Conservation (phyloP, 108 stramenopile species). For the Cyclotella kingstonii region DNA sequence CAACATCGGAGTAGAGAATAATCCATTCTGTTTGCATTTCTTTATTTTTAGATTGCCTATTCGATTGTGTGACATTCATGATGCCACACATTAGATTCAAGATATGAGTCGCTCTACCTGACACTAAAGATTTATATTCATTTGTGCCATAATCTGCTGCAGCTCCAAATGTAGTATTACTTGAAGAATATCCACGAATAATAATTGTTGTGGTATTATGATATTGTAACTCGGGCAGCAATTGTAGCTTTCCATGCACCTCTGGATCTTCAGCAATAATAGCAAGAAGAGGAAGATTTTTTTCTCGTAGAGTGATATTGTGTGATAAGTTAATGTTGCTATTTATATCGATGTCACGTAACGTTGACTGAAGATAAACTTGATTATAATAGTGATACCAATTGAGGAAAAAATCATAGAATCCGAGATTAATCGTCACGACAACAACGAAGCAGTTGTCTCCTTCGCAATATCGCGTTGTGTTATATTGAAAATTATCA, state of each 20-base stretch:
- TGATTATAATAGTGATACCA: slow-evolving; percentile 15
- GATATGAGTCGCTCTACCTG: slow-evolving; percentile 26
- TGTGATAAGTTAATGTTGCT: neutral
- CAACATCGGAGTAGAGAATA: slow-evolving; percentile 17
- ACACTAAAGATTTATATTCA: slow-evolving; percentile 27
- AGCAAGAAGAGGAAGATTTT: slow-evolving; percentile 2
- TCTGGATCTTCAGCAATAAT: slow-evolving; percentile 30
- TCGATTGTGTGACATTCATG: neutral
- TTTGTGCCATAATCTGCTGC: slow-evolving; percentile 26
- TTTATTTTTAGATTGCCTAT: neutral
- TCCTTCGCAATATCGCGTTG: neutral
- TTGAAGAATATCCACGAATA: slow-evolving; percentile 3
- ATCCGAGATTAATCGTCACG: slow-evolving; percentile 21
- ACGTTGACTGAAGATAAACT: neutral
- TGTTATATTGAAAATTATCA: neutral
- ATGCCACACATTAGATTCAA: slow-evolving; percentile 30
- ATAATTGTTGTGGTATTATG: neutral
- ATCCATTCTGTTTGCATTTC: slow-evolving; percentile 1
- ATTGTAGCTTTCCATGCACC: slow-evolving; percentile 6
- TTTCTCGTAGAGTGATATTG: neutral
- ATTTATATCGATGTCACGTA: neutral
- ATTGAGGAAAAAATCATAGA: slow-evolving; percentile 32
- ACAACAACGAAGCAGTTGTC: slow-evolving; percentile 14
- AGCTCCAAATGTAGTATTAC: neutral
- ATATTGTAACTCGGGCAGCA: neutral